Conservation (phyloP, 257 asterid genomes). For the Ocimum tenuiflorum region DNA sequence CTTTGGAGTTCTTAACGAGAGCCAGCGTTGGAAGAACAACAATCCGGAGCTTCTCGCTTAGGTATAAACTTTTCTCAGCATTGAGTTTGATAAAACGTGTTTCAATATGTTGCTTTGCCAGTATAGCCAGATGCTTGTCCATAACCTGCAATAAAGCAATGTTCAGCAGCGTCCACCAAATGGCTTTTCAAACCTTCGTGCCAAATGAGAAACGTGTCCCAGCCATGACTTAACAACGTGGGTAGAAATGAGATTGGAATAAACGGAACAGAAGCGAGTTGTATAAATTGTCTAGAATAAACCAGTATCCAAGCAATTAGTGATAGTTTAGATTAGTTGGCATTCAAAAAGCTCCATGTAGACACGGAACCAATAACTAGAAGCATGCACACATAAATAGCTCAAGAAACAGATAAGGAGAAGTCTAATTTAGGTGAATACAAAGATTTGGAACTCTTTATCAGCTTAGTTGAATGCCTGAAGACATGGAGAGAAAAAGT, state of each 20-base stretch:
- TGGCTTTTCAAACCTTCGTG: not conserved
- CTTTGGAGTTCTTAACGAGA: conserved; percentile 82
- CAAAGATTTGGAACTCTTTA: not conserved
- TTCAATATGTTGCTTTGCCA: conserved; percentile 86
- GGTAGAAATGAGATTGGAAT: not conserved
- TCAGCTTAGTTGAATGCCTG: not conserved
- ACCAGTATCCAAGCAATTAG: not conserved
- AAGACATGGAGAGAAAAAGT: not conserved
- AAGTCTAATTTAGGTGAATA: not conserved
- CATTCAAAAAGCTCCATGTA: not conserved
- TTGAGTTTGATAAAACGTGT: conserved; percentile 86
- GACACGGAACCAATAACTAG: not conserved
- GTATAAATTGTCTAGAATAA: not conserved
- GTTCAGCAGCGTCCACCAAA: not conserved
- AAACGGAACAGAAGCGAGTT: too few species aligned
- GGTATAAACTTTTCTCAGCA: conserved; percentile 89
- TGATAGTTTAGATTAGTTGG: not conserved
- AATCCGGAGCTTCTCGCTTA: conserved; percentile 83
- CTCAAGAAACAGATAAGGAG: not conserved
- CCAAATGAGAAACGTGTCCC: too few species aligned
- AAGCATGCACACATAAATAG: not conserved
- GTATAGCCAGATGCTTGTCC: conserved; percentile 80
- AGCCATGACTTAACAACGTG: not conserved
- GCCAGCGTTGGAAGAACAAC: conserved; percentile 92
- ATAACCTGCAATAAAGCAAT: conserved; percentile 53